Evolutionary conservation across 73 alveolate genomes (phyloP), one percentile per base, ranked within the genome.

Genomic region (Paramecium bursaria): DNA sequence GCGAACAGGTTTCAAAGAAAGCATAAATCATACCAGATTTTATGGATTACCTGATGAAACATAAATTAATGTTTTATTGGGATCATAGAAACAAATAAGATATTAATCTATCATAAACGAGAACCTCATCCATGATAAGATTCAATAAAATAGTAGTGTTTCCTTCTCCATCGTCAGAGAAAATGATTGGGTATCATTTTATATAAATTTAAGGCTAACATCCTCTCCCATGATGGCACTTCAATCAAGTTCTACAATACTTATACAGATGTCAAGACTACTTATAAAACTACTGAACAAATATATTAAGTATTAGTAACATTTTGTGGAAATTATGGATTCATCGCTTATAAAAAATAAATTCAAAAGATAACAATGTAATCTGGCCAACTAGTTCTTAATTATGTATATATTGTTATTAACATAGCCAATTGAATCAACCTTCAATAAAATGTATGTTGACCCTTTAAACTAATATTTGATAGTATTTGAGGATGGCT

Each of bases 121-220:
- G 44, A 67, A 67, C 14, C 39, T 67, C 4, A 42, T 47, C 7
- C 42, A 42, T 67, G 22, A 21, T 3, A 67, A 67, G 50, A 3
- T 19, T 11, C 60, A 57, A 67, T 15, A 14, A 19, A 33, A 39
- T 3, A 67, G 22, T 44, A 67, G 44, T 67, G 33, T 67, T 19
- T 67, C 82, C 1, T 67, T 35, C 21, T 67, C 82, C 5, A 67
- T 47, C 9, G 19, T 67, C 6, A 67, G 82, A 67, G 82, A 67
- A 33, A 67, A 42, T 35, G 82, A 67, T 67, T 67, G 82, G 82
- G 53, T 57, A n/a, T n/a, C n/a, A n/a, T n/a, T n/a, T n/a, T n/a
- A n/a, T n/a, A n/a, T n/a, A n/a, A n/a, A n/a, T n/a, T n/a, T n/a
- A n/a, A n/a, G n/a, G n/a, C n/a, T n/a, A n/a, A n/a, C n/a, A n/a